phyloP scores from a whole-genome alignment of 176 grass and related monocot genomes.

The Otatea glauca region DNA sequence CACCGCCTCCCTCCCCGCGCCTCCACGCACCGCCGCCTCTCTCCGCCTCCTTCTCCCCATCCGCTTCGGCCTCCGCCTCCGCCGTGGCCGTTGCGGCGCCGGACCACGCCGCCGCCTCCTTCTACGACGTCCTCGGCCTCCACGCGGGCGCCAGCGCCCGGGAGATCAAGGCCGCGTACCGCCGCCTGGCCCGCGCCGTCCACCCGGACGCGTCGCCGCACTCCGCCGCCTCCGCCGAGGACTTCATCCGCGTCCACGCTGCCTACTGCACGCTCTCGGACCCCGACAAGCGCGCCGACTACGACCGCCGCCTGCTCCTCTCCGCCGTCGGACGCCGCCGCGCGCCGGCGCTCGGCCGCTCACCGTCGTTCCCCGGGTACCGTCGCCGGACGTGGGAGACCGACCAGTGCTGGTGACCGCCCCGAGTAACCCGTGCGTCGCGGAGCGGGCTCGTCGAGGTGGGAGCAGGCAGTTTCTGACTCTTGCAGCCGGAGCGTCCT shows the following conservation, averaged over 20 bases:
- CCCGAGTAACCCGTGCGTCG: not conserved
- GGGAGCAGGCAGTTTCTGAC: not conserved
- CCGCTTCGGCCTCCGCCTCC: constrained; percentile 11
- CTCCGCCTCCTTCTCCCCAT: constrained; percentile 34
- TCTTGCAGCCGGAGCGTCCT: not conserved
- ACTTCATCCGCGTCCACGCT: constrained; percentile 73
- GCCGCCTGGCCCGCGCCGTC: constrained; percentile 57
- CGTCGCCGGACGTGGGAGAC: constrained; percentile 72
- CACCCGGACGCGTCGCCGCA: constrained; percentile 58
- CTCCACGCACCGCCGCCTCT: constrained; percentile 30
- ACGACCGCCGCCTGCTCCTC: constrained; percentile 56
- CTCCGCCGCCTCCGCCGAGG: constrained; percentile 44
- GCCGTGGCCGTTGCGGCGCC: not conserved
- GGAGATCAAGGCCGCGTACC: constrained; percentile 73
- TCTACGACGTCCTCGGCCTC: constrained; percentile 71
- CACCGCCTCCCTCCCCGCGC: constrained; percentile 28
- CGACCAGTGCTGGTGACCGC: constrained; percentile 70
- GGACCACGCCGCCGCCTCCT: constrained; percentile 15
- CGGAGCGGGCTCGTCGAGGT: not conserved
- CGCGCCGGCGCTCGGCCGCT: constrained; percentile 31
- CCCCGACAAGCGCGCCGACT: constrained; percentile 63
- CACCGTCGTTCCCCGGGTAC: constrained; percentile 47
- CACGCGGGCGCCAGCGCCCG: constrained; percentile 44
- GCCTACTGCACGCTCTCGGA: constrained; percentile 70
- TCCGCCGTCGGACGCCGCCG: not conserved